A percentile compares a stretch with the other conserved stretches of the same genome.
phyloP scores from a whole-genome alignment of 768 basidiomycete species.

The Amanita inopinata region DNA sequence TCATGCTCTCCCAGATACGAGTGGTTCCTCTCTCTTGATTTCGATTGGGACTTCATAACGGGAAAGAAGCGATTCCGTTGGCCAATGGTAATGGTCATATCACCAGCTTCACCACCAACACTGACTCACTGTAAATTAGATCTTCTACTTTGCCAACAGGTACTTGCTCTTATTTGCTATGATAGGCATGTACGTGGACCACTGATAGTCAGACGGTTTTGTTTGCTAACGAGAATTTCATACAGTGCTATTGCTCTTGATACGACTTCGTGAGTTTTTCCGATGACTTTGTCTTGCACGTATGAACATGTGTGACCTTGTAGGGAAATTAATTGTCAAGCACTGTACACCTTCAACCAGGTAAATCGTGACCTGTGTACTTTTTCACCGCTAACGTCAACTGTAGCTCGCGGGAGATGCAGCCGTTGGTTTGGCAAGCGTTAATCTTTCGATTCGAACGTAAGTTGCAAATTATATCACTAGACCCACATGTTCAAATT shows the following conservation, averaged over 20 bases:
- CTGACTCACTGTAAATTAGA: constrained; percentile 21
- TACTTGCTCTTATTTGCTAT: constrained; percentile 57
- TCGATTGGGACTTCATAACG: constrained; percentile 53
- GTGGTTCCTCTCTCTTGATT: constrained; percentile 48
- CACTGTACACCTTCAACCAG: constrained; percentile 56
- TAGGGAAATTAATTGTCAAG: constrained; percentile 49
- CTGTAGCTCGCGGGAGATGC: constrained; percentile 31
- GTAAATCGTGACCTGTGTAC: constrained; percentile 14
- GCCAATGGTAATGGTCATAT: constrained; percentile 44
- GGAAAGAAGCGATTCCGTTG: constrained; percentile 51
- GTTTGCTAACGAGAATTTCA: constrained; percentile 3
- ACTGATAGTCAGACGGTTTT: constrained; percentile 9
- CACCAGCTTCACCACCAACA: background rate
- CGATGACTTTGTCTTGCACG: background rate
- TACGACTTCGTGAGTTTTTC: constrained; percentile 26
- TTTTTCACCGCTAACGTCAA: background rate
- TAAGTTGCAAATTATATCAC: constrained; percentile 16
- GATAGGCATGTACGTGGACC: constrained; percentile 51
- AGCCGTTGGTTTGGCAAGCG: constrained; percentile 39
- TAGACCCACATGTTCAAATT: background rate
- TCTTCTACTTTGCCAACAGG: constrained; percentile 60
- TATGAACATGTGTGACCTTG: background rate
- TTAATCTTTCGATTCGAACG: constrained; percentile 43
- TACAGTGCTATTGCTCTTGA: constrained; percentile 45
- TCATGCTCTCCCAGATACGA: no score